Conservation (phyloP, 257 asterid genomes). For the Nicotiana undulata region DNA sequence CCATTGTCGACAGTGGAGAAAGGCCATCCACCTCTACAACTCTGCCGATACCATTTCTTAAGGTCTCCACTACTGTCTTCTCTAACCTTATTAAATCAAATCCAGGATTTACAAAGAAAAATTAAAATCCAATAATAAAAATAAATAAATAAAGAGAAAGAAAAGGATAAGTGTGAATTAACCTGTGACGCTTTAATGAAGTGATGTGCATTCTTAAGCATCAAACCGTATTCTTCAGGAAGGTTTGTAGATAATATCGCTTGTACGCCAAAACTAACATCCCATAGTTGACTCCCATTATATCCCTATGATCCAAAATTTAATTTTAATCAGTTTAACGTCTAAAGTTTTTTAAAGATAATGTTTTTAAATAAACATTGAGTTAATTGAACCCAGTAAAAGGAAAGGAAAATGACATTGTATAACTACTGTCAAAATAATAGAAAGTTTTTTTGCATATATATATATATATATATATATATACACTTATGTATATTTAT, state of each 20-base stretch:
- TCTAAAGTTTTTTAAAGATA: too few species aligned
- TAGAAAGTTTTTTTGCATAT: too few species aligned
- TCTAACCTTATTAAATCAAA: conserved; percentile 25
- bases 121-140: background rate
- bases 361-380: too few species aligned
- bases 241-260: conserved; percentile 49
- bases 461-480: too few species aligned
- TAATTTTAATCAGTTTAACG: too few species aligned
- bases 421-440: too few species aligned
- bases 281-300: conserved; percentile 76
- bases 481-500: too few species aligned
- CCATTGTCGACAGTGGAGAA: conserved; percentile 69
- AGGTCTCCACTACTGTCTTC: conserved; percentile 24
- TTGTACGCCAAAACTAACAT: conserved; percentile 51
- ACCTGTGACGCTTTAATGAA: conserved; percentile 66
- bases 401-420: too few species aligned
- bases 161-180: background rate
- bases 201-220: conserved; percentile 45
- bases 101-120: background rate
- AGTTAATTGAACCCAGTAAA: too few species aligned
- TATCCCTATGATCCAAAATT: conserved; percentile 39
- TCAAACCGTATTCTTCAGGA: conserved; percentile 30
- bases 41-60: conserved; percentile 50
- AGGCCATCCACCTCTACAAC: conserved; percentile 75
- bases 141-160: background rate